Evolutionary conservation across 2,329 filamentous ascomycete species (phyloP).

Genomic region (Ilyonectria robusta): DNA sequence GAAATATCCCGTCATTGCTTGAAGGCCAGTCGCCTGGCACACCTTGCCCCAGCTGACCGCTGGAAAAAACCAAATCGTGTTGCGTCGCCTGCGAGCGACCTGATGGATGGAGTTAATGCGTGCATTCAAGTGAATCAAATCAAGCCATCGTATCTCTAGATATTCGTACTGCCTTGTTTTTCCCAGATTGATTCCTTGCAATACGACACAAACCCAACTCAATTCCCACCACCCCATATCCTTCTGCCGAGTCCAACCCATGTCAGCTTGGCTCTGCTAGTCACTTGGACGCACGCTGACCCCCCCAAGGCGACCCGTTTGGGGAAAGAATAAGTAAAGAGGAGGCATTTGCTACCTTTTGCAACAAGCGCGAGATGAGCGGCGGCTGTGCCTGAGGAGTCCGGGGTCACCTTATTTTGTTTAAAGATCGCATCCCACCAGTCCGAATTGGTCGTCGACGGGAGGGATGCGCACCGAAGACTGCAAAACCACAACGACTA

Average conservation of each 20-base stretch:
- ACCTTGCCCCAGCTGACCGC: neutral
- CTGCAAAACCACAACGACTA: too few relatives aligned
- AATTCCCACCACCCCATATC: neutral
- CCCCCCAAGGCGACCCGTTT: neutral
- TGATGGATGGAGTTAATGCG: neutral
- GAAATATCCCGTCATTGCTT: conserved; percentile 12
- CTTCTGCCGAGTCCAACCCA: conserved; percentile 1
- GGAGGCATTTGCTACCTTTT: neutral
- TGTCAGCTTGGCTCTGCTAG: neutral
- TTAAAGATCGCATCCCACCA: too few relatives aligned
- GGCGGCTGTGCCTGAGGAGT: neutral
- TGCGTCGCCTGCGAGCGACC: neutral
- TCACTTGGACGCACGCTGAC: neutral
- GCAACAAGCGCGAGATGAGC: neutral
- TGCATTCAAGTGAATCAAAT: neutral
- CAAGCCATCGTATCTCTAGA: neutral
- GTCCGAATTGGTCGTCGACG: too few relatives aligned
- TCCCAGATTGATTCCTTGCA: neutral
- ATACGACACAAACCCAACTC: neutral
- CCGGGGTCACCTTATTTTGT: neutral
- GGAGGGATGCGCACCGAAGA: too few relatives aligned
- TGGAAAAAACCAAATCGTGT: neutral
- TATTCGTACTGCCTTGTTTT: neutral
- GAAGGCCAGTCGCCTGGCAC: neutral
- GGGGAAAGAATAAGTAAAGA: neutral